These are phyloP conservation scores for Hypocreales sp. DNA, from an alignment of 2,329 filamentous ascomycete genomes.

Conservation along the genomic window DNA sequence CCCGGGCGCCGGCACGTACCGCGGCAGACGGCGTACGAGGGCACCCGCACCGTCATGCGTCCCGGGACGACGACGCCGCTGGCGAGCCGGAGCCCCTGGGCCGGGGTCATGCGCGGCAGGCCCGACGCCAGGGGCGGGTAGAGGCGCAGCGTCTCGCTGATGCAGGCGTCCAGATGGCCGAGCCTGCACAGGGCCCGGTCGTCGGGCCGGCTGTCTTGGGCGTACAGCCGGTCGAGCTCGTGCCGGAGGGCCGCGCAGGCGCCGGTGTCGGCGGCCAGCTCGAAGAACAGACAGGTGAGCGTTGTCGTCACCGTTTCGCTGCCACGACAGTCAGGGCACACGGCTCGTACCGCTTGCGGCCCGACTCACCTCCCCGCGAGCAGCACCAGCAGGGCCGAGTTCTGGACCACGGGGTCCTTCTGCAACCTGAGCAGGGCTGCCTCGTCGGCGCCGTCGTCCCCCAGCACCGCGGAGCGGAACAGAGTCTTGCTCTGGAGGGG, in stretches of 20 bases:
- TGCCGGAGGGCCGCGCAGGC: slow-evolving; percentile 15
- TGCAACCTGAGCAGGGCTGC: no score
- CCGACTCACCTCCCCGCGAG: no score
- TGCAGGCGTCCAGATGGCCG: slow-evolving; percentile 16
- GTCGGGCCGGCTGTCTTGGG: no score
- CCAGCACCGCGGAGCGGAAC: no score
- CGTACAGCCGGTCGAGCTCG: slow-evolving; percentile 18
- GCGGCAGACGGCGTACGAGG: slow-evolving; percentile 5
- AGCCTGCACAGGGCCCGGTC: slow-evolving; percentile 8
- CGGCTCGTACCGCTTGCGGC: no score
- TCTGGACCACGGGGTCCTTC: no score
- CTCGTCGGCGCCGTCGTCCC: no score
- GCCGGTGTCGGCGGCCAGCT: slow-evolving; percentile 16
- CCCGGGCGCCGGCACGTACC: no score
- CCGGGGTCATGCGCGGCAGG: slow-evolving; percentile 18
- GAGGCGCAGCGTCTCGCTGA: slow-evolving; percentile 27
- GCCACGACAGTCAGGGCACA: no score
- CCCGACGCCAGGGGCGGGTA: slow-evolving; percentile 19
- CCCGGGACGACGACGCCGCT: slow-evolving; percentile 18
- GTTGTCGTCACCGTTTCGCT: slow-evolving; percentile 20
- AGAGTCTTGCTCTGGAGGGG: no score
- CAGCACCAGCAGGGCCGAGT: no score
- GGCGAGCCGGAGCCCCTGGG: slow-evolving; percentile 18
- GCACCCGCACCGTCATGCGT: slow-evolving; percentile 14
- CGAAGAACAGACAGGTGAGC: slow-evolving; percentile 16